Conservation (phyloP, 116 monocot genomes). For the Iris pallida region DNA sequence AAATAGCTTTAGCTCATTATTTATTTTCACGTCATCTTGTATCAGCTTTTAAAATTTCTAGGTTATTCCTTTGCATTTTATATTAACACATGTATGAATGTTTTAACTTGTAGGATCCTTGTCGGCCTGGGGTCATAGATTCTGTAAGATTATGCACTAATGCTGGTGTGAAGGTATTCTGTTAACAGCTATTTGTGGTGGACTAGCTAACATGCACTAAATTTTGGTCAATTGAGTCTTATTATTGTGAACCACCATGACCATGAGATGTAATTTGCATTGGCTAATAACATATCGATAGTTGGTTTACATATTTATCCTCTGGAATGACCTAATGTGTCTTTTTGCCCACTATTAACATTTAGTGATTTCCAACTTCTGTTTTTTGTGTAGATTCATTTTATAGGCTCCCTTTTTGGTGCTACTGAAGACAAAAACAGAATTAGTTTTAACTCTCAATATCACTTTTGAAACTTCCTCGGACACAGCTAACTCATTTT, state of each 20-base stretch:
- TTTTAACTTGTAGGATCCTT: slow-evolving; percentile 61
- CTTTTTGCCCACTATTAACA: not conserved
- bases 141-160: slow-evolving; percentile 56
- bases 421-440: no score
- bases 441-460: no score
- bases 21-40: not conserved
- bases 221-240: not conserved
- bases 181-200: not conserved
- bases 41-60: not conserved
- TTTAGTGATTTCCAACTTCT: no score
- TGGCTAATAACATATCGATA: not conserved
- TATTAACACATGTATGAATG: not conserved
- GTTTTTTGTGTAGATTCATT: no score
- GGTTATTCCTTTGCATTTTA: not conserved
- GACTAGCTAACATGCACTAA: not conserved
- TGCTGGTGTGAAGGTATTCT: slow-evolving; percentile 82
- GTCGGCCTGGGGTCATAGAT: slow-evolving; percentile 70
- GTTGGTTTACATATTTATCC: not conserved
- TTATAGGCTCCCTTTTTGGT: no score
- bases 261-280: not conserved
- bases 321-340: not conserved
- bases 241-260: not conserved
- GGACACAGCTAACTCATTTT: no score
- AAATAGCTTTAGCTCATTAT: no score
- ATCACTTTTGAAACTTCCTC: no score